Evolutionary conservation across 2,329 filamentous ascomycete genomes (phyloP).

Genomic region (Akanthomyces lecanii): DNA sequence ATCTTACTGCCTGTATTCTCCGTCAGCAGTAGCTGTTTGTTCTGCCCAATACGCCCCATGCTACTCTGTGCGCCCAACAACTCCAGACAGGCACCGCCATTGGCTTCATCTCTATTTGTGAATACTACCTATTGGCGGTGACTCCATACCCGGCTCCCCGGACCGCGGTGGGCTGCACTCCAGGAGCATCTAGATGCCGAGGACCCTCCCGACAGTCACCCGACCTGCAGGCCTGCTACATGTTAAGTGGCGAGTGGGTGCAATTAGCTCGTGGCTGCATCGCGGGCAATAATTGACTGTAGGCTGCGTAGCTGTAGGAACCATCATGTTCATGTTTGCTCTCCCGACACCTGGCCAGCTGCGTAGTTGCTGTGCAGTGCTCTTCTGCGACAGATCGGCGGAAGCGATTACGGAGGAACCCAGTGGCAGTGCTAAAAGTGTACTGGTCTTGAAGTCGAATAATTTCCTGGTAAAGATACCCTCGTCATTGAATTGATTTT

Average conservation of each 20-base stretch:
- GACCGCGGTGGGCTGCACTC: not conserved
- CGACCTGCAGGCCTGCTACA: not conserved
- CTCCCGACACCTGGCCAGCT: not conserved
- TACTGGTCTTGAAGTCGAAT: no score
- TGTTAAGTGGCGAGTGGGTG: not conserved
- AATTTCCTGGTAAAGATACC: no score
- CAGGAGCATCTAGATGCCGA: conserved; percentile 1
- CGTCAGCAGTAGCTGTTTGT: no score
- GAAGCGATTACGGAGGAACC: no score
- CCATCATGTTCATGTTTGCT: not conserved
- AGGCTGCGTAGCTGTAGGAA: not conserved
- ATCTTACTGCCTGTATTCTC: not conserved
- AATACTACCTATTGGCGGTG: not conserved
- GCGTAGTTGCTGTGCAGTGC: not conserved
- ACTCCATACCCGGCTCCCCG: not conserved
- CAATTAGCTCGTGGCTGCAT: no score
- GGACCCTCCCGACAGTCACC: not conserved
- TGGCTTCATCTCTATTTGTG: not conserved
- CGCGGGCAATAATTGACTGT: not conserved
- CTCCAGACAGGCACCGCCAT: not conserved
- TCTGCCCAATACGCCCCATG: no score
- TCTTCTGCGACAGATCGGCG: no score
- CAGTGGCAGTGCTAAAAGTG: no score
- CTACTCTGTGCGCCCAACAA: not conserved
- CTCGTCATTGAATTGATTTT: no score